Percentiles rank a stretch among this genome's conserved stretches.
Evolutionary conservation across 352 stramenopile genomes (phyloP).

Genomic region (Globisporangium abappressorium): DNA sequence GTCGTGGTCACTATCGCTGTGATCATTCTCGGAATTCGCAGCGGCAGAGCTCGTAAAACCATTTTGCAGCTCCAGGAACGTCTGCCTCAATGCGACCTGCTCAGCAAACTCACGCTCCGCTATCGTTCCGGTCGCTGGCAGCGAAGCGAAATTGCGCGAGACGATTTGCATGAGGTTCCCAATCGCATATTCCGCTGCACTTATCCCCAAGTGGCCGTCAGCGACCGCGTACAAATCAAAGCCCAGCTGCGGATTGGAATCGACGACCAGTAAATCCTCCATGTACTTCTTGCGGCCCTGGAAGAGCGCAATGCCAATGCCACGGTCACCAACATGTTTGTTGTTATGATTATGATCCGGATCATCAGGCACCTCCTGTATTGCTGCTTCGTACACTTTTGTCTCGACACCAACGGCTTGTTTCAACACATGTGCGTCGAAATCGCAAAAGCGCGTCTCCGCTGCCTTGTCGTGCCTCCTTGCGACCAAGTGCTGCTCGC

Average conservation of each 20-base stretch:
- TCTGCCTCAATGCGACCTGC: constrained; percentile 59
- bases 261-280: constrained; percentile 80
- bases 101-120: constrained; percentile 35
- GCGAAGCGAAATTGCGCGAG: constrained; percentile 29
- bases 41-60: constrained; percentile 24
- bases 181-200: constrained; percentile 82
- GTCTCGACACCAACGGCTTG: constrained; percentile 25
- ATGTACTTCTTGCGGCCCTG: constrained; percentile 93
- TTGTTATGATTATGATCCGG: neutral
- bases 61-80: constrained; percentile 69
- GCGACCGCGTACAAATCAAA: constrained; percentile 94
- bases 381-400: constrained; percentile 10
- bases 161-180: constrained; percentile 37
- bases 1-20: constrained; percentile 10
- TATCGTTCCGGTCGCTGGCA: constrained; percentile 11
- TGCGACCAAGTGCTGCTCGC: constrained; percentile 53
- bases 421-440: constrained; percentile 31
- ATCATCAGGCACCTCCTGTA: neutral
- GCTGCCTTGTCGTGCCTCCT: constrained; percentile 31
- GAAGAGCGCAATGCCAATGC: constrained; percentile 58
- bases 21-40: neutral
- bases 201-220: constrained; percentile 92
- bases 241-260: constrained; percentile 29
- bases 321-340: neutral
- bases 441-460: constrained; percentile 52